phyloP scores from a whole-genome alignment of 768 basidiomycete genomes.

The Russula foetens region DNA sequence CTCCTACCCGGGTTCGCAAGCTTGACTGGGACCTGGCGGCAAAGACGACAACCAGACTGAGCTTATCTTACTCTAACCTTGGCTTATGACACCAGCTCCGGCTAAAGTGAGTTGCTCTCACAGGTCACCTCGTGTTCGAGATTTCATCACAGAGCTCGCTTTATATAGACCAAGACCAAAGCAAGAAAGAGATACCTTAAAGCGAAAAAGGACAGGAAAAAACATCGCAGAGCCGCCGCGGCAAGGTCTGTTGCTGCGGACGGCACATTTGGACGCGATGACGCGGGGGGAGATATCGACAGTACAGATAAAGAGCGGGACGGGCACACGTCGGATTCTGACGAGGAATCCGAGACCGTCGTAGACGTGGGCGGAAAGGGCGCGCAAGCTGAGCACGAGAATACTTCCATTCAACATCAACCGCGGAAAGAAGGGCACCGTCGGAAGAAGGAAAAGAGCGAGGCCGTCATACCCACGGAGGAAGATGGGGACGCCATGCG shows the following conservation, averaged over 20 bases:
- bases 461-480: not conserved
- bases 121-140: not conserved
- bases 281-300: slow-evolving; percentile 12
- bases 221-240: slow-evolving; percentile 34
- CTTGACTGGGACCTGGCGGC: slow-evolving; percentile 11
- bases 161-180: slow-evolving; percentile 48
- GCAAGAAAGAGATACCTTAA: slow-evolving; percentile 68
- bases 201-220: slow-evolving; percentile 61
- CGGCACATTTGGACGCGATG: slow-evolving; percentile 21
- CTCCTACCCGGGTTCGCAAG: not conserved
- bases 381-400: not conserved
- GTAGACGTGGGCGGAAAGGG: not conserved
- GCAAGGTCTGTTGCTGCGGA: slow-evolving; percentile 21
- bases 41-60: not conserved
- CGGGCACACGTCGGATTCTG: not conserved
- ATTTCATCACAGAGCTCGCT: not conserved
- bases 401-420: not conserved
- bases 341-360: not conserved
- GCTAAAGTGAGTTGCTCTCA: slow-evolving; percentile 18
- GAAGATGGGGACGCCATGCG: slow-evolving; percentile 5
- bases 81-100: slow-evolving; percentile 6
- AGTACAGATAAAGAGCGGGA: not conserved
- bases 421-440: not conserved
- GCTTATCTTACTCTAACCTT: not conserved
- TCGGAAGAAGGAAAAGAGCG: not conserved